These are phyloP conservation scores for Globisporangium okanoganense DNA, from an alignment of 352 stramenopile genomes.

Conservation along the genomic window DNA sequence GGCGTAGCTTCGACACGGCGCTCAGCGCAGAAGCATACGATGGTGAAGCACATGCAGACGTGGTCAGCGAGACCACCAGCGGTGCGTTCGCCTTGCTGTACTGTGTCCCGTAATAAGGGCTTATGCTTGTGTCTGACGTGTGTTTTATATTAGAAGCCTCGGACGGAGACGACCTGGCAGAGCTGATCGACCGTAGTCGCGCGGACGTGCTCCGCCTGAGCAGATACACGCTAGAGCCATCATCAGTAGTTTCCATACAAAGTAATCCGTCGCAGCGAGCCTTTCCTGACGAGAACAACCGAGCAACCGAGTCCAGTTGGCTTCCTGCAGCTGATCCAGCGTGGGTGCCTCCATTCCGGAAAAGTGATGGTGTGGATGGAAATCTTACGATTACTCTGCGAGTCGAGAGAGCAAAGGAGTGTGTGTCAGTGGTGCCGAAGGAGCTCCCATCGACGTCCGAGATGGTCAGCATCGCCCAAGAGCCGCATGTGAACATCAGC, in stretches of 20 bases:
- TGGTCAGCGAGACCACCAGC: conserved; percentile 14
- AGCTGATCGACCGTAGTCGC: conserved; percentile 18
- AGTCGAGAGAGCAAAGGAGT: conserved; percentile 4
- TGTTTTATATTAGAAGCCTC: conserved; percentile 18
- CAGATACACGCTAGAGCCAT: not conserved
- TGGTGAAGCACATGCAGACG: not conserved
- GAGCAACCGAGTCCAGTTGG: not conserved
- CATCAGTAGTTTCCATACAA: not conserved
- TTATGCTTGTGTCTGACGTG: not conserved
- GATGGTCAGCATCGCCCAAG: conserved; percentile 30
- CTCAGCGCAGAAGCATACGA: conserved; percentile 6
- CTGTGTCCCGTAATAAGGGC: not conserved
- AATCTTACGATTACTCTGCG: conserved; percentile 5
- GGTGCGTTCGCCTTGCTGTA: conserved; percentile 6
- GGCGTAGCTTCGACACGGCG: conserved; percentile 32
- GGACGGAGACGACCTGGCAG: conserved; percentile 21
- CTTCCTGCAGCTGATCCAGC: not conserved
- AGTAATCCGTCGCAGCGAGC: not conserved
- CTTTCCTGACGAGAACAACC: not conserved
- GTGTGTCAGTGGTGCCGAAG: not conserved
- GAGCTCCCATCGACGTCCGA: conserved; percentile 42
- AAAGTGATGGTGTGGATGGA: not conserved
- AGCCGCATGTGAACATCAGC: not conserved
- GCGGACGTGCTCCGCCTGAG: not conserved
- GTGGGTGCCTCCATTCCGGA: not conserved